phyloP scores from a whole-genome alignment of 1,284 basidiomycete genomes.

The Malassezia vespertilionis region DNA sequence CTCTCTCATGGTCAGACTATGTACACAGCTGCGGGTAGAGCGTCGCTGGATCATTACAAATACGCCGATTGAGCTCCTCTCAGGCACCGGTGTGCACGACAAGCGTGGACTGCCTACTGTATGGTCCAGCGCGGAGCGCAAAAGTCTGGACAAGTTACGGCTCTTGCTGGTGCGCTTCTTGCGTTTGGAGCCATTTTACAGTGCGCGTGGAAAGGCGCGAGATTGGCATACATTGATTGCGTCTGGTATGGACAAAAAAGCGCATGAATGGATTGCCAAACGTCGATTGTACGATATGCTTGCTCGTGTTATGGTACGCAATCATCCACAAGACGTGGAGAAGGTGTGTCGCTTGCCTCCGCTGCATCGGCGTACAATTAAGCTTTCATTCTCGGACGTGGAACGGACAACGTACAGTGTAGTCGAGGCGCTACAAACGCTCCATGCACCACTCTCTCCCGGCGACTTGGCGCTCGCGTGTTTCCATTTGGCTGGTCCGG shows the following conservation, averaged over 20 bases:
- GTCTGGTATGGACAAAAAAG: not conserved
- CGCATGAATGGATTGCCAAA: constrained; percentile 10
- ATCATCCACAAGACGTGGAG: constrained; percentile 20
- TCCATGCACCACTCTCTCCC: constrained; percentile 17
- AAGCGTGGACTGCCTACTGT: not conserved
- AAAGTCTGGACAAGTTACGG: constrained; percentile 19
- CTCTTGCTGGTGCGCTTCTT: constrained; percentile 18
- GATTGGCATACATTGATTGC: constrained; percentile 17
- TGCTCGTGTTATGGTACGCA: constrained; percentile 19
- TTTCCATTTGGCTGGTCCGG: constrained; percentile 20
- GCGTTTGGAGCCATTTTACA: constrained; percentile 8
- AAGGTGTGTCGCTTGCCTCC: constrained; percentile 18
- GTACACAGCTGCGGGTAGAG: constrained; percentile 16
- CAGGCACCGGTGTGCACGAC: constrained; percentile 2
- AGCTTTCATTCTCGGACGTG: not conserved
- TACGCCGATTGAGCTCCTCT: constrained; percentile 18
- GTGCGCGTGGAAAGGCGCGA: constrained; percentile 6
- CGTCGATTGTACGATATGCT: constrained; percentile 16
- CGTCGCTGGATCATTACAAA: constrained; percentile 23
- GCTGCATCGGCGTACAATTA: constrained; percentile 6
- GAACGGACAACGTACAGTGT: constrained; percentile 22
- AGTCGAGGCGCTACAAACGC: constrained; percentile 15
- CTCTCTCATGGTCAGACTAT: constrained; percentile 18
- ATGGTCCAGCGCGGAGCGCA: constrained; percentile 9
- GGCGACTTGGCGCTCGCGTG: constrained; percentile 21